phyloP scores from a whole-genome alignment of 371 early-diverging fungal species.

The Furculomyces boomerangus region DNA sequence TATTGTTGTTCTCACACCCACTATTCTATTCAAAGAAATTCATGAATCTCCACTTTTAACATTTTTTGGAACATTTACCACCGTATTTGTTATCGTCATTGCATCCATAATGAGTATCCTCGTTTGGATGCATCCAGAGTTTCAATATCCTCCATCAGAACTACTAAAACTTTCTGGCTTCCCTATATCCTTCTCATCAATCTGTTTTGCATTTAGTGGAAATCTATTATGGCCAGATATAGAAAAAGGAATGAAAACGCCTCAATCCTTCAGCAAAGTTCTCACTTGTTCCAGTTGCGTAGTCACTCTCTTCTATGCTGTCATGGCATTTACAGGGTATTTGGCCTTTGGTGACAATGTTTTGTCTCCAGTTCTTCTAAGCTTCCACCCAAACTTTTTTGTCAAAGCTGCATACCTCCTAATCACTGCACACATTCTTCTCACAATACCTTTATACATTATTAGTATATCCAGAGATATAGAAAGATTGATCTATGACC shows the following conservation, averaged over 20 bases:
- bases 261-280: slow-evolving; percentile 50
- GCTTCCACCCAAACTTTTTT: slow-evolving; percentile 41
- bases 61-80: slow-evolving; percentile 26
- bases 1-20: slow-evolving; percentile 14
- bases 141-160: slow-evolving; percentile 11
- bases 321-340: slow-evolving; percentile 62
- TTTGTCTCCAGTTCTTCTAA: slow-evolving; percentile 50
- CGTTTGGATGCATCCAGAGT: slow-evolving; percentile 6
- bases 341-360: slow-evolving; percentile 54
- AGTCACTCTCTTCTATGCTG: slow-evolving; percentile 51
- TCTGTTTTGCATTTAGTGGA: slow-evolving; percentile 64
- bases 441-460: slow-evolving; percentile 64
- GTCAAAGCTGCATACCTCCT: slow-evolving; percentile 34
- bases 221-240: slow-evolving; percentile 73
- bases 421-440: slow-evolving; percentile 4
- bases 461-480: slow-evolving; percentile 60
- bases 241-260: slow-evolving; percentile 63
- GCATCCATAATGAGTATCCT: slow-evolving; percentile 16
- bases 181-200: slow-evolving; percentile 24
- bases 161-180: slow-evolving; percentile 10
- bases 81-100: slow-evolving; percentile 20
- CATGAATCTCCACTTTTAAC: slow-evolving; percentile 22
- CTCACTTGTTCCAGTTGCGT: slow-evolving; percentile 43
- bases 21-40: slow-evolving; percentile 15
- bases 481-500: slow-evolving; percentile 17